A percentile compares a stretch with the other conserved stretches of the same genome.
Conservation (phyloP, 2,329 filamentous ascomycete species). For the Venturia oleaginea region DNA sequence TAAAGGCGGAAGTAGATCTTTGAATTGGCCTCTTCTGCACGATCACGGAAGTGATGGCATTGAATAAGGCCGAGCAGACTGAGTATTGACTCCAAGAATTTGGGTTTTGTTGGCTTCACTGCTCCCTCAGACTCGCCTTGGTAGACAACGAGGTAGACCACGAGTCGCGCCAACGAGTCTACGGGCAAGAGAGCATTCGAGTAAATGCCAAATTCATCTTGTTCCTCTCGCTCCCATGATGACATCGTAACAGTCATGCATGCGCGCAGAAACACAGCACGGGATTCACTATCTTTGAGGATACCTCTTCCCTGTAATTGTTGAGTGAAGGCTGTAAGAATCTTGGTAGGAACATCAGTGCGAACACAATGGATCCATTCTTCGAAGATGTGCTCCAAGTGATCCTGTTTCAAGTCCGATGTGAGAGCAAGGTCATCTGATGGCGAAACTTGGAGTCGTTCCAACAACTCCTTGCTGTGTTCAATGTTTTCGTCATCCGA, state of each 20-base stretch:
- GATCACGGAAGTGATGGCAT: constrained; percentile 74
- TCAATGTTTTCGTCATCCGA: constrained; percentile 59
- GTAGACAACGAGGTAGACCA: constrained; percentile 65
- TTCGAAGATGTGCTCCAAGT: constrained; percentile 90
- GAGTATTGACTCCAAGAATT: constrained; percentile 69
- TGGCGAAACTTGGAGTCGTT: constrained; percentile 50
- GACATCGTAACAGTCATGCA: constrained; percentile 73
- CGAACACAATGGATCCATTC: constrained; percentile 87
- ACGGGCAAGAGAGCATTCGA: constrained; percentile 54
- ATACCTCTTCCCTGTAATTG: constrained; percentile 70
- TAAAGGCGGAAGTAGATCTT: constrained; percentile 87
- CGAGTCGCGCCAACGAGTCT: constrained; percentile 75
- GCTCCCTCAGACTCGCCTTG: constrained; percentile 53
- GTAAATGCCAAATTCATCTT: constrained; percentile 51
- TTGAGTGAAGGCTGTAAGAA: constrained; percentile 66
- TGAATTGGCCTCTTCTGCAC: constrained; percentile 74
- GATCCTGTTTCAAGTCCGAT: constrained; percentile 58
- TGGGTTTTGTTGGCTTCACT: constrained; percentile 49
- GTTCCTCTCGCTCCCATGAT: constrained; percentile 60
- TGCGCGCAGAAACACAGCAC: constrained; percentile 68
- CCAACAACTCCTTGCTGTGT: constrained; percentile 62
- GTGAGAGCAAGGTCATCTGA: neutral
- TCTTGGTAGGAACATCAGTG: constrained; percentile 63
- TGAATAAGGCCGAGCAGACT: constrained; percentile 71
- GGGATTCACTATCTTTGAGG: constrained; percentile 65